Evolutionary conservation across 352 stramenopile species (phyloP).

Genomic region (Phytophthora citricola): DNA sequence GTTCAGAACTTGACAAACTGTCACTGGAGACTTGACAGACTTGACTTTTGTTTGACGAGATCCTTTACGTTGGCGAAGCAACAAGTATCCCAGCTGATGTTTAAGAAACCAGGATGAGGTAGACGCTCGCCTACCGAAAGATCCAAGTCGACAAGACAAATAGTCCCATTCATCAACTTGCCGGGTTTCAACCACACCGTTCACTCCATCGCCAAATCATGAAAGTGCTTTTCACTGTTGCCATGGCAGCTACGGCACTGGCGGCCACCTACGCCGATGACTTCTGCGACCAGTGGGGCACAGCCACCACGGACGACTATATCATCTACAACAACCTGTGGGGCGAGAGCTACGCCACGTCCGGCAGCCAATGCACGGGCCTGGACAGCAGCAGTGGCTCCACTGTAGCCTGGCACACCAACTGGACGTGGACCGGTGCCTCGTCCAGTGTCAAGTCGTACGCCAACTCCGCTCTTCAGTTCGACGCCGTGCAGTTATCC

Average conservation of each 20-base stretch:
- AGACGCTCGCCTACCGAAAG: conserved; percentile 16
- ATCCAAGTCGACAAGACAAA: neutral
- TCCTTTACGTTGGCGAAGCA: conserved; percentile 26
- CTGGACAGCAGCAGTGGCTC: conserved; percentile 36
- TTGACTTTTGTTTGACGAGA: conserved; percentile 8
- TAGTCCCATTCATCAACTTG: conserved; percentile 25
- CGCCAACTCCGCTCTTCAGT: conserved; percentile 48
- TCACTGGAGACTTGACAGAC: conserved; percentile 1
- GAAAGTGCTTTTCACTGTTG: conserved; percentile 20
- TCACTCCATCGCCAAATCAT: conserved; percentile 11
- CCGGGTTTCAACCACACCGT: conserved; percentile 5
- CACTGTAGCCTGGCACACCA: conserved; percentile 42
- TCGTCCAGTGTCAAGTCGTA: conserved; percentile 52
- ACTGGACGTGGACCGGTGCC: conserved; percentile 37
- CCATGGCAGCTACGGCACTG: conserved; percentile 3
- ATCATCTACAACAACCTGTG: conserved; percentile 62
- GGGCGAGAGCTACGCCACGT: conserved; percentile 33
- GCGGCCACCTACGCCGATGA: neutral
- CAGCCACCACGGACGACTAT: conserved; percentile 34
- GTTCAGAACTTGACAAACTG: conserved; percentile 12
- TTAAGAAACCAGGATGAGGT: conserved; percentile 2
- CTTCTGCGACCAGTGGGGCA: conserved; percentile 43
- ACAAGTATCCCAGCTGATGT: conserved; percentile 23
- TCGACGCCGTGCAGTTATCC: conserved; percentile 38
- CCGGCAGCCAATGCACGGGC: conserved; percentile 49